phyloP scores from a whole-genome alignment of 1,139 yeast species.

The Pichia sp. region DNA sequence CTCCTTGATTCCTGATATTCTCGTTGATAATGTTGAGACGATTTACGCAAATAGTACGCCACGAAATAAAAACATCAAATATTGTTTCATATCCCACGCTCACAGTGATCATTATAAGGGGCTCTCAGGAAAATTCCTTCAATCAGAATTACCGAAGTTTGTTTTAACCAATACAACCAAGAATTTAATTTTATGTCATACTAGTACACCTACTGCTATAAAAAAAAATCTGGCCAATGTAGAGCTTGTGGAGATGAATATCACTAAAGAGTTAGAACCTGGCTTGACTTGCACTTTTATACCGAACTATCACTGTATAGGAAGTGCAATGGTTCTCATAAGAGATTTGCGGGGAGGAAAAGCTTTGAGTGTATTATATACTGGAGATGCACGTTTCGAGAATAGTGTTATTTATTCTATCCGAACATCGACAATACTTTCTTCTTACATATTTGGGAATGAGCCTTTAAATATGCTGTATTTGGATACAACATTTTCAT shows the following conservation, averaged over 20 bases:
- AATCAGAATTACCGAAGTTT: background rate
- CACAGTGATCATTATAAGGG: slow-evolving; percentile 20
- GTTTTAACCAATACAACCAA: slow-evolving; percentile 10
- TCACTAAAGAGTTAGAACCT: slow-evolving; percentile 4
- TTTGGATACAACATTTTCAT: slow-evolving; percentile 23
- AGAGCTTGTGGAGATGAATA: background rate
- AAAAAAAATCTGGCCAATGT: background rate
- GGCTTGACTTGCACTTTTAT: slow-evolving; percentile 16
- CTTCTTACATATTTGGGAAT: slow-evolving; percentile 12
- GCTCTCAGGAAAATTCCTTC: background rate
- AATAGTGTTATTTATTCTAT: slow-evolving; percentile 11
- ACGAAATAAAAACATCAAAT: background rate
- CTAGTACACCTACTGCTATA: background rate
- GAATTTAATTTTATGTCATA: slow-evolving; percentile 2
- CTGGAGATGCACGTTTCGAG: slow-evolving; percentile 22
- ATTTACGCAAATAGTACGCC: background rate
- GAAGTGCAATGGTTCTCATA: slow-evolving; percentile 21
- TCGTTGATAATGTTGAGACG: slow-evolving; percentile 18
- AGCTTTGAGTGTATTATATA: slow-evolving; percentile 12
- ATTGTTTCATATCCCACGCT: slow-evolving; percentile 19
- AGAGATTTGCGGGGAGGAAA: slow-evolving; percentile 3
- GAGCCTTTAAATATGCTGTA: slow-evolving; percentile 16
- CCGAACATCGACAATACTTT: slow-evolving; percentile 7
- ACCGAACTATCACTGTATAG: slow-evolving; percentile 24
- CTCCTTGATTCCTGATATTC: slow-evolving; percentile 13